Percentiles rank a stretch among this genome's conserved stretches.
phyloP scores from a whole-genome alignment of 495 filamentous ascomycete species.

The Lophiostoma macrostomum region DNA sequence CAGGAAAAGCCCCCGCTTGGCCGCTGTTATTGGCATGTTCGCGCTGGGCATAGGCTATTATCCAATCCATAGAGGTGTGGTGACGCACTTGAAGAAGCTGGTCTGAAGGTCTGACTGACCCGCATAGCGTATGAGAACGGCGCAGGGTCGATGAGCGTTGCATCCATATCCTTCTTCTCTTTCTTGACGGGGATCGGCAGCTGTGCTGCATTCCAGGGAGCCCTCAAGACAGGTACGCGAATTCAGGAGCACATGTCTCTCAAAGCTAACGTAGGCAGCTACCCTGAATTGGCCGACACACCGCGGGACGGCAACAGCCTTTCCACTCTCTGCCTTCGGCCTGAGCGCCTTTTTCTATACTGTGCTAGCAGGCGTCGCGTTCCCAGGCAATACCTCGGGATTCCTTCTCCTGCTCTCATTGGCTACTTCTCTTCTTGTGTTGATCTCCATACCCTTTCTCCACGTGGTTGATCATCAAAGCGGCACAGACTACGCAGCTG shows the following conservation, averaged over 20 bases:
- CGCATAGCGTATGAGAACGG: constrained; percentile 52
- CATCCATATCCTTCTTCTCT: constrained; percentile 73
- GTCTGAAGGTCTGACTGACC: constrained; percentile 20
- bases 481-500: constrained; percentile 54
- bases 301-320: constrained; percentile 89
- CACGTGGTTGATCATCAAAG: constrained; percentile 63
- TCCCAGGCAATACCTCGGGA: constrained; percentile 76
- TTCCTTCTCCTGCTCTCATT: constrained; percentile 77
- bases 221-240: constrained; percentile 65
- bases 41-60: constrained; percentile 75
- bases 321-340: constrained; percentile 89
- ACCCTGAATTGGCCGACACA: constrained; percentile 91
- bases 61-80: constrained; percentile 64
- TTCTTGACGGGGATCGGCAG: constrained; percentile 84
- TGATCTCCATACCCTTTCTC: constrained; percentile 76
- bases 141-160: constrained; percentile 58
- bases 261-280: constrained; percentile 53
- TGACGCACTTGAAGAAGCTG: neutral
- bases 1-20: constrained; percentile 71
- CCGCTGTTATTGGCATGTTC: constrained; percentile 69
- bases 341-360: constrained; percentile 97
- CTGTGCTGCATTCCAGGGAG: constrained; percentile 78
- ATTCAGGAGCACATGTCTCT: too few species aligned
- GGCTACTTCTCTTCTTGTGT: constrained; percentile 73
- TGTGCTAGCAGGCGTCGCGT: constrained; percentile 67